Evolutionary conservation across 495 filamentous ascomycete genomes (phyloP), one percentile per base, ranked within the genome.

Genomic region (Xylaria telfairii): DNA sequence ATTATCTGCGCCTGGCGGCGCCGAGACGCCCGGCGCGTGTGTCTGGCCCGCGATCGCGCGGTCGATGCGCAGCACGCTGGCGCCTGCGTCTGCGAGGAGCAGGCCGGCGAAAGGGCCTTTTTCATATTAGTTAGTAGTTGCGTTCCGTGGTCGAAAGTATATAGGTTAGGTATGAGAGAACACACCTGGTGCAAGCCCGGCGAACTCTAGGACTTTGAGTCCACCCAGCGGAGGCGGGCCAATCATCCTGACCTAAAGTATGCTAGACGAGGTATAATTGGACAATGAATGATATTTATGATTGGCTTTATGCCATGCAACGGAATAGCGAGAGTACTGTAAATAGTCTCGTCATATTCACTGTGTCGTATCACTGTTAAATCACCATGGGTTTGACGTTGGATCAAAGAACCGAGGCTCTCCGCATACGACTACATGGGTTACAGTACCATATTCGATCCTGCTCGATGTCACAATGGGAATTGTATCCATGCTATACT

Each of bases 41-140:
- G 78, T 75, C 7, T 72, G 30, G n/a, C 73, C 71, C 24, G 76
- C 71, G 30, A 78, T 41, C 42, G 83, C 70, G 34, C 95, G 91
- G 82, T 98, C 95, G 79, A 98, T 87, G 70, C 95, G 93, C 34
- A 98, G 88, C 72, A 98, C 92, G 19, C 87, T 88, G 63, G 95
- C 95, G 71, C 95, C 95, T 71, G 92, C 93, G 81, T 97, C 94
- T 75, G 93, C 89, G 65, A 97, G 90, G 32, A 98, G 88, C 62
- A 98, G 88, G 71, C 93, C 94, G 42, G 93, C 90, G 79, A 96
- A 98, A 21, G 95, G 95, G 46, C 92, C 94, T 93, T 65, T 12
- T 47, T n/a, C 28, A 56, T 30, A n/a, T n/a, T n/a, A n/a, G n/a
- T n/a, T n/a, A n/a, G n/a, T n/a, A n/a, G n/a, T 46, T 15, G 4